Base-by-base conservation (phyloP, 306 rosid genomes). In the Cucumis melo region DNA sequence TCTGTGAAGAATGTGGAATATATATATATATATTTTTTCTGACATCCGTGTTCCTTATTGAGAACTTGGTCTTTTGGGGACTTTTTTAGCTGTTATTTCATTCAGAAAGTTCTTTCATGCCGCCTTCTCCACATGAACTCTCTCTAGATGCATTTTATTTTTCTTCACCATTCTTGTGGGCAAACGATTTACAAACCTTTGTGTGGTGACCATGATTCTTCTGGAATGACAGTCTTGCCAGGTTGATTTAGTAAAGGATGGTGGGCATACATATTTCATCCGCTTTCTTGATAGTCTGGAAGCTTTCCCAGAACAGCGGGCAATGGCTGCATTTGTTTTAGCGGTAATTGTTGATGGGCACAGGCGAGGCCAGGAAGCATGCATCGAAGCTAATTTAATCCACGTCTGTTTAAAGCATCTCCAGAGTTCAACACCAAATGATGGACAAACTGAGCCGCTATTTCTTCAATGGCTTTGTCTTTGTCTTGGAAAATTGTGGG, bases 381-480 rank as follows among this genome's bases (percentile, higher is more conserved):
- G 98, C 86, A 78, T 90, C 74, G 93, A 92, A 85, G 92, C 91
- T 68, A 90, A 86, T 80, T 62, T 95, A 75, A 86, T 91, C 75
- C 88, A 83, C 79, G 92, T 95, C 66, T 95, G 99, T 88, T 87
- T 95, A 87, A 92, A 77, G 86, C 93, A 90, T 78, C 98, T 95
- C 79, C 98, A 86, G 83, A 87, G 91, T 86, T 87, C 96, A 83
- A 82, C 90, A 78, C 91, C 96, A 77, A 90, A 75, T 82, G 98
- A 92, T 74, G 78, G 87, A 48, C 97, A 90, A 78, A 86, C 90
- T 44, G 99, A 95, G 83, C 98, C 99, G 74, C 85, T 88, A 66
- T 90, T 92, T 90, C 99, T 95, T 86, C 99, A 92, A 79, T 95
- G 99, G 99, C 92, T 92, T 80, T 92, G 99, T 83, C 93, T 95